Evolutionary conservation across 169 alveolate species (phyloP).

Genomic region (Eimeria acervulina): DNA sequence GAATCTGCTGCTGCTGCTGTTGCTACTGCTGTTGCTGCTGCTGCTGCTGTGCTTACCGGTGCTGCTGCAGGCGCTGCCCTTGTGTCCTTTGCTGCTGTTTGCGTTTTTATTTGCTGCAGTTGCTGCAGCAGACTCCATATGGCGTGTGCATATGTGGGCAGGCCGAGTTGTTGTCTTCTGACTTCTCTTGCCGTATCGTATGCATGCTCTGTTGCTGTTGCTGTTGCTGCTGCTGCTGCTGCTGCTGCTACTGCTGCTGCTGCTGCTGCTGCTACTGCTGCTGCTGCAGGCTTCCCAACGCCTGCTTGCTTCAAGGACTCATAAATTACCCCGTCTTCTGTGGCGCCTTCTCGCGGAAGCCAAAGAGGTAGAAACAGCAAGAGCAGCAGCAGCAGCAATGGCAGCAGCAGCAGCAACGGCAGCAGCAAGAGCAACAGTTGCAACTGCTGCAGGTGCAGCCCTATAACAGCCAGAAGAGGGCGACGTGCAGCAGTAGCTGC

Average conservation of each 20-base stretch:
- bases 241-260: background rate
- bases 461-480: too few relatives aligned
- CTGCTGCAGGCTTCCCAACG: constrained; percentile 42
- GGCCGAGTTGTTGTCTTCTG: too few relatives aligned
- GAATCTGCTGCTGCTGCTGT: too few relatives aligned
- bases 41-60: background rate
- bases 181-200: background rate
- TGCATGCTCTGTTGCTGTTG: background rate
- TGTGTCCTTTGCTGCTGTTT: background rate
- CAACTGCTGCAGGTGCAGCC: too few relatives aligned
- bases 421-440: background rate
- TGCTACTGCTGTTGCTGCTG: background rate
- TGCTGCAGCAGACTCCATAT: background rate
- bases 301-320: constrained; percentile 6
- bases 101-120: background rate
- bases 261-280: background rate
- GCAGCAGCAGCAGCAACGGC: background rate
- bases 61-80: background rate
- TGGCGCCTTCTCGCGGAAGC: constrained; percentile 77
- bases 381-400: background rate
- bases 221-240: constrained; percentile 30
- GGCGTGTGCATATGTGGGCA: too few relatives aligned
- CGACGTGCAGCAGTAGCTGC: background rate
- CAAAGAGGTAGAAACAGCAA: background rate
- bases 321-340: constrained; percentile 42